A percentile compares a stretch with the other conserved stretches of the same genome.
These are phyloP conservation scores for Alternaria metachromatica DNA, from an alignment of 2,329 filamentous ascomycete genomes.

Conservation along the genomic window DNA sequence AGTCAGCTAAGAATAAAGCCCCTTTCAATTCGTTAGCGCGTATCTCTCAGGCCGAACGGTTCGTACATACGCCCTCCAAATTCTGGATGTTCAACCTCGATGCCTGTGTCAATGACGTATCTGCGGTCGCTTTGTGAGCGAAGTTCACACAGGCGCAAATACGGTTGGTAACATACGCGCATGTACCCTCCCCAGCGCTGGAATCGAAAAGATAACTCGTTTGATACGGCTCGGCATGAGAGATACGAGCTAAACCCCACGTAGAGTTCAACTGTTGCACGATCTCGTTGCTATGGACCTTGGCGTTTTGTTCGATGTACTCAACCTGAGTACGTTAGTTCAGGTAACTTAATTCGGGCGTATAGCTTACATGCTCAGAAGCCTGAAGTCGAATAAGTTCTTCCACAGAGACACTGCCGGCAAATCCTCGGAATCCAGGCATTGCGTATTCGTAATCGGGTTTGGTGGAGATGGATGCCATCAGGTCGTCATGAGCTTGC, in stretches of 20 bases:
- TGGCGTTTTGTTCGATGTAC: constrained; percentile 46
- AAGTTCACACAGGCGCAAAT: background rate
- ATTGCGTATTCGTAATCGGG: constrained; percentile 44
- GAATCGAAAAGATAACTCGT: constrained; percentile 48
- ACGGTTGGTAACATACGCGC: constrained; percentile 41
- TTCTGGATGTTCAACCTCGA: constrained; percentile 59
- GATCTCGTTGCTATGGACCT: constrained; percentile 36
- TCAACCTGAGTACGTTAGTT: constrained; percentile 31
- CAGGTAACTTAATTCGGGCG: background rate
- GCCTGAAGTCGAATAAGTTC: constrained; percentile 34
- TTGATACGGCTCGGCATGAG: constrained; percentile 37
- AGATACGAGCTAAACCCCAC: constrained; percentile 51
- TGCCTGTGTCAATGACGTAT: constrained; percentile 71
- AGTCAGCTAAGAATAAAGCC: constrained; percentile 36
- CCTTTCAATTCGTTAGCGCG: constrained; percentile 18
- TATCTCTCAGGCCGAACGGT: background rate
- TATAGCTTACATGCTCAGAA: constrained; percentile 30
- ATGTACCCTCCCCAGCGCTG: constrained; percentile 49
- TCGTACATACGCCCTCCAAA: constrained; percentile 43
- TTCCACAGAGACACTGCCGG: constrained; percentile 37
- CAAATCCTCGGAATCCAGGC: constrained; percentile 47
- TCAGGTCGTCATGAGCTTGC: constrained; percentile 24
- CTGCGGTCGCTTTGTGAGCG: background rate
- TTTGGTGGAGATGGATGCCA: constrained; percentile 21
- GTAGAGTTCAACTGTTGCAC: constrained; percentile 45